Conservation (phyloP, 768 basidiomycete species). For the Amanita molliuscula region DNA sequence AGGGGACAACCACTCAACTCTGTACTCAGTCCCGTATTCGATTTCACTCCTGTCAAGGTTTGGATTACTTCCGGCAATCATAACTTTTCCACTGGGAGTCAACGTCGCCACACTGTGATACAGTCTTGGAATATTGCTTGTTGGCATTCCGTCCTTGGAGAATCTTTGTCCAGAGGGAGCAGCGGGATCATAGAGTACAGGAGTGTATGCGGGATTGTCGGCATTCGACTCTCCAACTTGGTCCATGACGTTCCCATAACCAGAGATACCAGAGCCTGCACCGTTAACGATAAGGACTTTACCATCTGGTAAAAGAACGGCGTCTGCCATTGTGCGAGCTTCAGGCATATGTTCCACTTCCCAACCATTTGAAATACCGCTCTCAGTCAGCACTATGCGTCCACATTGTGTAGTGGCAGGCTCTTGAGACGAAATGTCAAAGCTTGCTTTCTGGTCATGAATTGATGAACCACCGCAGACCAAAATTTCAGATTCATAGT, state of each 20-base stretch:
- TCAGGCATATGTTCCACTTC: conserved; percentile 65
- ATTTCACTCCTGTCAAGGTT: conserved; percentile 69
- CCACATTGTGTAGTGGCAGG: conserved; percentile 66
- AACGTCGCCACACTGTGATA: conserved; percentile 82
- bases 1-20: conserved; percentile 79
- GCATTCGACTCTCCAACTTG: conserved; percentile 75
- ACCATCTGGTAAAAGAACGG: conserved; percentile 74
- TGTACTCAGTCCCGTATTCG: conserved; percentile 76
- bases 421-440: conserved; percentile 61
- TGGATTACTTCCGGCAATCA: conserved; percentile 81
- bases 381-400: conserved; percentile 53
- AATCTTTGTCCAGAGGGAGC: conserved; percentile 50
- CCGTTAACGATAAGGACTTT: conserved; percentile 70
- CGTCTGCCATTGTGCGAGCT: conserved; percentile 69
- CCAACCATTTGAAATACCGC: conserved; percentile 63
- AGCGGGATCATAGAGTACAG: conserved; percentile 58
- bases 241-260: conserved; percentile 63
- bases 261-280: conserved; percentile 61
- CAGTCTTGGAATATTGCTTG: conserved; percentile 59
- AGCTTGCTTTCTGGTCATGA: conserved; percentile 47
- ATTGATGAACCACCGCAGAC: conserved; percentile 70
- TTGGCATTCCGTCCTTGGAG: conserved; percentile 42
- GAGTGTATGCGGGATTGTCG: conserved; percentile 55
- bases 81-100: conserved; percentile 58
- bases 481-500: conserved; percentile 59